These are phyloP conservation scores for Hansenula sp. DNA, from an alignment of 1,139 yeast genomes.

Conservation along the genomic window DNA sequence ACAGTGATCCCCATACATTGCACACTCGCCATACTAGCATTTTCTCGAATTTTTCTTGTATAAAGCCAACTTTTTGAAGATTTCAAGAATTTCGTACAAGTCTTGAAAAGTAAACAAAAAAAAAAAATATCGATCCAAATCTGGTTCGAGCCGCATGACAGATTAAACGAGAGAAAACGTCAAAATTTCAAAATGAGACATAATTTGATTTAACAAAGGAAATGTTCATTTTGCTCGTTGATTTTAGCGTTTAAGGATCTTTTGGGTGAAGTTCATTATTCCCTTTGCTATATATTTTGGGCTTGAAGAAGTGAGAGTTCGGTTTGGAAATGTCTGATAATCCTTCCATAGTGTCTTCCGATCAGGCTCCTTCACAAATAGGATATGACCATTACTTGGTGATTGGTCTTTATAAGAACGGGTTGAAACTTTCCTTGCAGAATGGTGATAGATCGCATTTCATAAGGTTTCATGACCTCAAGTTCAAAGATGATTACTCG, in stretches of 20 bases:
- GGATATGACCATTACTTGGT: neutral
- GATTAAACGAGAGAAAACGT: too few species aligned
- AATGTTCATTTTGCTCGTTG: too few species aligned
- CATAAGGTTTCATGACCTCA: constrained; percentile 1
- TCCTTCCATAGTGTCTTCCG: neutral
- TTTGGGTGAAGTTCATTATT: too few species aligned
- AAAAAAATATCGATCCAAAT: too few species aligned
- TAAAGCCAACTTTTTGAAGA: constrained; percentile 25
- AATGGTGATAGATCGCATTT: constrained; percentile 1
- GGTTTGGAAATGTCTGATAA: neutral
- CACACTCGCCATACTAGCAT: neutral
- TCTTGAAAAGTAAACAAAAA: too few species aligned
- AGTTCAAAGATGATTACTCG: constrained; percentile 1
- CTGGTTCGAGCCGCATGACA: too few species aligned
- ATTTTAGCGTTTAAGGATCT: too few species aligned
- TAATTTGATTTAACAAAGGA: too few species aligned
- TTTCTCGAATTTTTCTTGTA: neutral
- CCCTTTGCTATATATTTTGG: too few species aligned
- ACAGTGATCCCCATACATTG: constrained; percentile 24
- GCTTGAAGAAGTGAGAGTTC: neutral
- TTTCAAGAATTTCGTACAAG: neutral
- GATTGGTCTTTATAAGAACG: neutral
- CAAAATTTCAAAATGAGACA: too few species aligned
- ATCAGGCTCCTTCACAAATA: constrained; percentile 1
- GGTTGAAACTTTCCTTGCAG: neutral